Evolutionary conservation across 2,329 filamentous ascomycete species (phyloP), one percentile per base, ranked within the genome.

Genomic region (Tolypocladium guangdongense): DNA sequence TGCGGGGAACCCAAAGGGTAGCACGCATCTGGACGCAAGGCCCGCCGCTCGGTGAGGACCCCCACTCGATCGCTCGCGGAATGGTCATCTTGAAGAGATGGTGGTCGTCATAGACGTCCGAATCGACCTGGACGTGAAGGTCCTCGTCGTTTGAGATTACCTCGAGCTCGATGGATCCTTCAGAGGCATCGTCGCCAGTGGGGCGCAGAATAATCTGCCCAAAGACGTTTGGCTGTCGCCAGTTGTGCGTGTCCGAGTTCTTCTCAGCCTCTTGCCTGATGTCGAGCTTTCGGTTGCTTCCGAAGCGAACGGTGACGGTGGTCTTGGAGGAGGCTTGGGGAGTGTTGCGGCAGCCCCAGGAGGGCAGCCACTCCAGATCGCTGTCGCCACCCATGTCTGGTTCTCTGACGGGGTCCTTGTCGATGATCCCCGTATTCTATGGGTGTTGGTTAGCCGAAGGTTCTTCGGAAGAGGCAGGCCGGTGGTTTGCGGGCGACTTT

Each of bases 1-100:
- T 59, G 4, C 65, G 62, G 7, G 78, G 78, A 0, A 76, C 69
- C 67, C 70, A 76, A 43, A 78, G 61, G 3, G 75, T 80, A 18
- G 68, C 65, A 12, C 69, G 70, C 54, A 81, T 66, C 55, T 74
- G 71, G 22, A 81, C 65, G 58, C 78, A 81, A 1, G 76, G 74
- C 8, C 61, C 56, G 2, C 58, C 52, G 14, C 56, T 35, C 2
- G 59, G 30, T 4, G 20, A 51, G 16, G 57, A 50, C 60, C 67
- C 67, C 63, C 69, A 68, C 2, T 64, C 58, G 48, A 73, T 52
- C 11, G 54, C 59, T 35, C 60, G 60, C 0, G 76, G 76, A 2
- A 73, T 69, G 12, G 57, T 63, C 27, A 81, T 56, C 18, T 62
- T 57, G 53, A 80, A 64, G 3, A 39, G 33, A 57, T 80, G 76